Evolutionary conservation across 164 flowering plant species (phyloP).

Genomic region (Macadamia integrifolia): DNA sequence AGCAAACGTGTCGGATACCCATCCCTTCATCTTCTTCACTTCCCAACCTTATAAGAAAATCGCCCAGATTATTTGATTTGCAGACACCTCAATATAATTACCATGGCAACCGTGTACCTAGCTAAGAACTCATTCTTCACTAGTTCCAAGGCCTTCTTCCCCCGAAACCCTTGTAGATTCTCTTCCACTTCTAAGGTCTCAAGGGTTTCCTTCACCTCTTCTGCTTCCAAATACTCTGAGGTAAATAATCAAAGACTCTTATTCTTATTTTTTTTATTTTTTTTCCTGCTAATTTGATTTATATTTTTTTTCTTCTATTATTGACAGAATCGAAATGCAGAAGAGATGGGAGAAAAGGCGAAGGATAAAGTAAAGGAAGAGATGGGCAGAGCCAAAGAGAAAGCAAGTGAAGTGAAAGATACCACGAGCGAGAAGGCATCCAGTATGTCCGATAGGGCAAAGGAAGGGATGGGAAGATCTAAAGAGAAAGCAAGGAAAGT

Average conservation of each 20-base stretch:
- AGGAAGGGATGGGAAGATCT: slow-evolving; percentile 4
- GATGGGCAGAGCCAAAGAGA: slow-evolving; percentile 8
- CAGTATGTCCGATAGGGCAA: slow-evolving; percentile 5
- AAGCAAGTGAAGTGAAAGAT: slow-evolving; percentile 9
- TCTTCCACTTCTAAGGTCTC: slow-evolving; percentile 28
- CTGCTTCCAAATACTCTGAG: slow-evolving; percentile 32
- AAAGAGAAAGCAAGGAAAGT: slow-evolving; percentile 11
- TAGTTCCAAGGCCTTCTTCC: slow-evolving; percentile 30
- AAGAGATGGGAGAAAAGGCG: slow-evolving; percentile 6
- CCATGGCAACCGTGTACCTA: slow-evolving; percentile 33
- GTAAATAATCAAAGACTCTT: slow-evolving; percentile 10
- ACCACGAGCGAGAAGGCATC: neutral
- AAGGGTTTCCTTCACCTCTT: slow-evolving; percentile 41
- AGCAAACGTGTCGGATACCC: neutral
- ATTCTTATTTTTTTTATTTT: too few relatives aligned
- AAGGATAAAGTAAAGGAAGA: neutral
- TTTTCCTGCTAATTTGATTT: too few relatives aligned
- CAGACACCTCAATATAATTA: neutral
- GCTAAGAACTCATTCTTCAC: slow-evolving; percentile 26
- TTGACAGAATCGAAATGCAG: slow-evolving; percentile 1
- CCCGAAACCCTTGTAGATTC: slow-evolving; percentile 17
- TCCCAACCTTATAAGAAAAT: neutral
- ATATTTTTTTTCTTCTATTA: too few relatives aligned
- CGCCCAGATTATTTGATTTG: too few relatives aligned
- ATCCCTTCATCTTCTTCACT: neutral